Evolutionary conservation across 2,329 filamentous ascomycete genomes (phyloP).

Genomic region (Botryotinia globosa): DNA sequence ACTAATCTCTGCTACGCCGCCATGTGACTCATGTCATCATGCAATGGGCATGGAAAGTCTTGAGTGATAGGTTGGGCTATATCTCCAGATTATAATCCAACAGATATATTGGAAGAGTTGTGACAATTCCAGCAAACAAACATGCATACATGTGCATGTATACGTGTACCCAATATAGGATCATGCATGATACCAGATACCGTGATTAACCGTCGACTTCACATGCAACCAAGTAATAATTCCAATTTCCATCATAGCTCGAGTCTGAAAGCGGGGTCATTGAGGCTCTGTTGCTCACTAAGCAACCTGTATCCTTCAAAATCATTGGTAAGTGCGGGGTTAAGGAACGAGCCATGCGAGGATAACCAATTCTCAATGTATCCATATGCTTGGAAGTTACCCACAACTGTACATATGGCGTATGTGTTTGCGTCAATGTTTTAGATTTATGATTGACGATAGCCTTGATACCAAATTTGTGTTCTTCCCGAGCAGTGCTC

Average conservation of each 20-base stretch:
- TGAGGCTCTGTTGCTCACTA: slow-evolving; percentile 9
- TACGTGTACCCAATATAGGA: neutral
- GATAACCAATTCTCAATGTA: neutral
- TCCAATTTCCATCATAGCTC: neutral
- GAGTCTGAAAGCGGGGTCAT: neutral
- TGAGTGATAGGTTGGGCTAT: neutral
- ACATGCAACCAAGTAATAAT: neutral
- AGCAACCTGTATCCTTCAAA: neutral
- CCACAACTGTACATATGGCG: neutral
- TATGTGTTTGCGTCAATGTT: neutral
- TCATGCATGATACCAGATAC: neutral
- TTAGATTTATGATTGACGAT: neutral
- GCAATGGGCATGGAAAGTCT: neutral
- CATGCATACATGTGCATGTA: neutral
- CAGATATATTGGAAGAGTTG: neutral
- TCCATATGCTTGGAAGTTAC: neutral
- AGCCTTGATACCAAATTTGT: neutral
- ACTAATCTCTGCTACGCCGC: neutral
- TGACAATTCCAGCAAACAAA: slow-evolving; percentile 1
- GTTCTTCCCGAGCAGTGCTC: neutral
- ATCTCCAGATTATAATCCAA: slow-evolving; percentile 1
- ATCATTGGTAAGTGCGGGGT: slow-evolving; percentile 1
- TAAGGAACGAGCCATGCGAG: neutral
- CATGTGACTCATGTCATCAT: neutral
- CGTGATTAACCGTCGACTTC: neutral